Percentiles rank a stretch among this genome's conserved stretches.
phyloP scores from a whole-genome alignment of 106 monocot genomes.

The Iris macrosiphon region DNA sequence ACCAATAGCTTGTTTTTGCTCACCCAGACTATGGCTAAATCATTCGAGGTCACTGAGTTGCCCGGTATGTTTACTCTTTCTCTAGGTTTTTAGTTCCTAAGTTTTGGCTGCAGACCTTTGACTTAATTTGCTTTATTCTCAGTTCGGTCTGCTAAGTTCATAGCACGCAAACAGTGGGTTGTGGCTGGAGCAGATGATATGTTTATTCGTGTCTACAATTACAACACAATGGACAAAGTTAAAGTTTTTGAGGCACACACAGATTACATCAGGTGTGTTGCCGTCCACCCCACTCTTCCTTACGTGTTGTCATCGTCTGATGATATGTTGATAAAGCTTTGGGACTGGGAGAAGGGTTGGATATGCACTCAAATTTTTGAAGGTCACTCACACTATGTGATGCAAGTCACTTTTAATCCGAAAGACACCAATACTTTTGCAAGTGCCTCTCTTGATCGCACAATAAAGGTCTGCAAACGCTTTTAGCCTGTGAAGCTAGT shows the following conservation, averaged over 20 bases:
- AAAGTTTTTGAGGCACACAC: constrained; percentile 98
- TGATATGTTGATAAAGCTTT: constrained; percentile 98
- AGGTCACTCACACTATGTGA: constrained; percentile 97
- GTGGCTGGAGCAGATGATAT: constrained; percentile 99
- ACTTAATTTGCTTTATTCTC: no score
- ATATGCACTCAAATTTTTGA: constrained; percentile 96
- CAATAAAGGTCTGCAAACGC: constrained; percentile 50
- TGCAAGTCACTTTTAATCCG: constrained; percentile 98
- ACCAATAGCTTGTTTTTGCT: constrained; percentile 5
- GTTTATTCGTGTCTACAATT: constrained; percentile 99
- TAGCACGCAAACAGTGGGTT: constrained; percentile 95
- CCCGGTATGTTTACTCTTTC: constrained; percentile 78
- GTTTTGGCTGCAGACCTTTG: no score
- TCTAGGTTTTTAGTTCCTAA: no score
- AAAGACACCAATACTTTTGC: constrained; percentile 99
- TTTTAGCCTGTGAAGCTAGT: no score
- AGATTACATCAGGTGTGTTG: constrained; percentile 96
- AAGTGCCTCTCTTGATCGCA: constrained; percentile 95
- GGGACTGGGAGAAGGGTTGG: constrained; percentile 99
- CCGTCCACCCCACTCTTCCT: constrained; percentile 94
- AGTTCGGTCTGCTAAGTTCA: constrained; percentile 97
- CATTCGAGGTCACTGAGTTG: constrained; percentile 93
- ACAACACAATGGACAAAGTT: constrained; percentile 97
- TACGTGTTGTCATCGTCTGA: constrained; percentile 96
- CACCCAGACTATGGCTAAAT: constrained; percentile 87